Percentiles rank a stretch among this genome's conserved stretches.
Conservation (phyloP, 306 rosid genomes). For the Dicorynia guianensis region DNA sequence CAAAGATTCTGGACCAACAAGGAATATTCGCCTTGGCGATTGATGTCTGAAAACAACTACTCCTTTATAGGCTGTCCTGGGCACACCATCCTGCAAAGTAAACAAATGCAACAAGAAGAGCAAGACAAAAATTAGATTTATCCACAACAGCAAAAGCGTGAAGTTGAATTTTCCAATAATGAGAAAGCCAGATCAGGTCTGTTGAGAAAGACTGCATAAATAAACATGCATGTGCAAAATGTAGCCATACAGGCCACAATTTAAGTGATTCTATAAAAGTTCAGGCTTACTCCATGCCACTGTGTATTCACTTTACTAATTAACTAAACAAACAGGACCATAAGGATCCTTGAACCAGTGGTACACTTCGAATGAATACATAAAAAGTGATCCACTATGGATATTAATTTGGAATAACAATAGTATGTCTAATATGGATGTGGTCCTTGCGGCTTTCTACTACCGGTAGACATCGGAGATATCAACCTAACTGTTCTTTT, state of each 20-base stretch:
- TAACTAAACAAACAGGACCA: too few relatives aligned
- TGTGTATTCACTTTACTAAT: too few relatives aligned
- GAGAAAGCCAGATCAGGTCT: background rate
- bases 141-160: background rate
- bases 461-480: slow-evolving; percentile 1
- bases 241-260: too few relatives aligned
- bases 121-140: slow-evolving; percentile 29
- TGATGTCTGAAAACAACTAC: slow-evolving; percentile 92
- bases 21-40: too few relatives aligned
- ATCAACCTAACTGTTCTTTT: slow-evolving; percentile 9
- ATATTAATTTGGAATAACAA: slow-evolving; percentile 1
- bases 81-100: slow-evolving; percentile 84
- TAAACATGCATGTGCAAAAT: too few relatives aligned
- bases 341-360: slow-evolving; percentile 10
- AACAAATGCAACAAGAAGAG: slow-evolving; percentile 20
- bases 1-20: too few relatives aligned
- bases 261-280: too few relatives aligned
- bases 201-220: too few relatives aligned
- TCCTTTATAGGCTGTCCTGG: slow-evolving; percentile 93
- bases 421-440: slow-evolving; percentile 31
- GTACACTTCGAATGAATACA: slow-evolving; percentile 12
- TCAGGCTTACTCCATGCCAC: too few relatives aligned
- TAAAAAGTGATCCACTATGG: slow-evolving; percentile 7
- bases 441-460: slow-evolving; percentile 10
- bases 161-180: background rate